Conservation (phyloP, 495 filamentous ascomycete species). For the Neurospora sp. region DNA sequence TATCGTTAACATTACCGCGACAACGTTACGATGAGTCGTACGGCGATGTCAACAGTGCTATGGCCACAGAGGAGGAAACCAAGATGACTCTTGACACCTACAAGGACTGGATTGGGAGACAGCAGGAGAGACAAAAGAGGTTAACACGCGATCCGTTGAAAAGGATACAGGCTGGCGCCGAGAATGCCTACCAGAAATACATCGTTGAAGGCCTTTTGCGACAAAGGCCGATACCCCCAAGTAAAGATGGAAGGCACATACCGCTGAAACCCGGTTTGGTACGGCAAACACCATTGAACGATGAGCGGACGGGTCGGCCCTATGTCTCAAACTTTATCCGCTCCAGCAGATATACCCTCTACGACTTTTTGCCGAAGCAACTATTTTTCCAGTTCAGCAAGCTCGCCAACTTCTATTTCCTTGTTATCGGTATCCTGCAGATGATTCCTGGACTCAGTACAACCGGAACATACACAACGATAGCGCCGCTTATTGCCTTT, state of each 20-base stretch:
- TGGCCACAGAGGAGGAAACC: slow-evolving; percentile 10
- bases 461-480: slow-evolving; percentile 80
- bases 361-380: slow-evolving; percentile 82
- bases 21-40: slow-evolving; percentile 19
- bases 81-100: slow-evolving; percentile 11
- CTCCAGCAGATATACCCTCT: slow-evolving; percentile 75
- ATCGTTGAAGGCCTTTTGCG: slow-evolving; percentile 36
- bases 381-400: slow-evolving; percentile 85
- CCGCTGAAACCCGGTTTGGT: slow-evolving; percentile 38
- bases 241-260: slow-evolving; percentile 53
- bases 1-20: slow-evolving; percentile 17
- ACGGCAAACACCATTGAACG: slow-evolving; percentile 40
- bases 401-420: slow-evolving; percentile 84
- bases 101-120: slow-evolving; percentile 14
- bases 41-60: slow-evolving; percentile 7
- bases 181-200: slow-evolving; percentile 24
- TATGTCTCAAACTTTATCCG: slow-evolving; percentile 74
- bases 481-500: slow-evolving; percentile 73
- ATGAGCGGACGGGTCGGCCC: slow-evolving; percentile 63
- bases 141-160: slow-evolving; percentile 9
- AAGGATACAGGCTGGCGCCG: slow-evolving; percentile 1
- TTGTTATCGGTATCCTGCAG: slow-evolving; percentile 77
- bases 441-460: slow-evolving; percentile 83
- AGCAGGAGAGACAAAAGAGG: slow-evolving; percentile 11
- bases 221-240: slow-evolving; percentile 34